phyloP scores from a whole-genome alignment of 2,329 filamentous ascomycete species.

The Xylariaceae sp. region DNA sequence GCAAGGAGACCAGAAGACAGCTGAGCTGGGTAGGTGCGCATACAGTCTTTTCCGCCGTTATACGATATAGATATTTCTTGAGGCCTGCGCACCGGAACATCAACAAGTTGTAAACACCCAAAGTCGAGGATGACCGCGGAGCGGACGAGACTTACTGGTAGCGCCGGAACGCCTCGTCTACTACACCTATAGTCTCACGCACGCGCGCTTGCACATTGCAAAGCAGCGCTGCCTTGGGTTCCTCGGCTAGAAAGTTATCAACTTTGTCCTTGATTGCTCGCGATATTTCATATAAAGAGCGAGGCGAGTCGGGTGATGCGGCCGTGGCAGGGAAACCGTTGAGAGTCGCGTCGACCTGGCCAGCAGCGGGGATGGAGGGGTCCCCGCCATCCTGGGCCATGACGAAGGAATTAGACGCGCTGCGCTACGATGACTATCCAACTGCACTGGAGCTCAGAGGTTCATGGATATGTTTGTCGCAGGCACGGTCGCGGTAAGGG shows the following conservation, averaged over 20 bases:
- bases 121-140: not conserved
- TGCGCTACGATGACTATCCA: not conserved
- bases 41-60: constrained; percentile 95
- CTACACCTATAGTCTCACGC: constrained; percentile 64
- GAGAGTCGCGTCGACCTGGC: constrained; percentile 1
- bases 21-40: not conserved
- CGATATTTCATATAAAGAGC: constrained; percentile 21
- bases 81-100: constrained; percentile 46
- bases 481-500: not conserved
- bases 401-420: constrained; percentile 5
- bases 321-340: constrained; percentile 16
- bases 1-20: not conserved
- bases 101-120: constrained; percentile 1
- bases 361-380: constrained; percentile 8
- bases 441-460: not conserved
- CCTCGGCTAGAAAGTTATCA: constrained; percentile 55
- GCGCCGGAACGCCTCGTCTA: constrained; percentile 67
- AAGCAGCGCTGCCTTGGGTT: constrained; percentile 52
- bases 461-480: constrained; percentile 1
- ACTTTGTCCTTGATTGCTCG: constrained; percentile 54
- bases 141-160: constrained; percentile 59
- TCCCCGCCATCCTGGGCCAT: constrained; percentile 16
- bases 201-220: constrained; percentile 70
- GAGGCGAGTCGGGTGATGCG: constrained; percentile 8
- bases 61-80: constrained; percentile 85